A percentile compares a stretch with the other conserved stretches of the same genome.
phyloP scores from a whole-genome alignment of 2,329 filamentous ascomycete species.

The Curvularia spicifera region DNA sequence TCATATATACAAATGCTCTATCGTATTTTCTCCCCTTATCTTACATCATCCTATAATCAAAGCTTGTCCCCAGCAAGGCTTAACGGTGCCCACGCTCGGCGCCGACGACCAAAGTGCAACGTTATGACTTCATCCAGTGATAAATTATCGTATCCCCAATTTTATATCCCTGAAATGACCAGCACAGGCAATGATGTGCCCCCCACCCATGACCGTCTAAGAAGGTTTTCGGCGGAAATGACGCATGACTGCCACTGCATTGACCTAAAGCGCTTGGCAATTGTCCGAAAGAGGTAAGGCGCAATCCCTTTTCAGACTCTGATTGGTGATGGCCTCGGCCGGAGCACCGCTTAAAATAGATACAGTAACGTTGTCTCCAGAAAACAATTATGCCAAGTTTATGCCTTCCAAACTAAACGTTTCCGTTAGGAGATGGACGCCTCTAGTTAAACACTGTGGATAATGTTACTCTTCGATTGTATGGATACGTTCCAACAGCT shows the following conservation, averaged over 20 bases:
- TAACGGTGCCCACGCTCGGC: slow-evolving; percentile 6
- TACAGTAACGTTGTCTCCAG: slow-evolving; percentile 10
- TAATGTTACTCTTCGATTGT: slow-evolving; percentile 7
- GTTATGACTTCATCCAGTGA: slow-evolving; percentile 16
- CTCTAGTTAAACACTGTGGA: background rate
- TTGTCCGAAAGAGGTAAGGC: background rate
- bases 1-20: slow-evolving; percentile 7
- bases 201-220: slow-evolving; percentile 7
- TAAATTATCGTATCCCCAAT: slow-evolving; percentile 18
- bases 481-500: background rate
- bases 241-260: slow-evolving; percentile 11
- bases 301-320: background rate
- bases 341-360: slow-evolving; percentile 12
- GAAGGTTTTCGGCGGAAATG: slow-evolving; percentile 6
- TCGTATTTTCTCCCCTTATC: slow-evolving; percentile 10
- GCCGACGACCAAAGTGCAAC: slow-evolving; percentile 11
- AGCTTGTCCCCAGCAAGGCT: slow-evolving; percentile 8
- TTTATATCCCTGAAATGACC: slow-evolving; percentile 9
- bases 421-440: slow-evolving; percentile 1
- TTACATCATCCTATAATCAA: slow-evolving; percentile 9
- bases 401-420: slow-evolving; percentile 12
- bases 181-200: slow-evolving; percentile 13
- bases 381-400: slow-evolving; percentile 18
- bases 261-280: slow-evolving; percentile 1
- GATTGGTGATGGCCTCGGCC: slow-evolving; percentile 7